These are phyloP conservation scores for Perkinsus marinus DNA, from an alignment of 169 alveolate genomes.

Conservation along the genomic window DNA sequence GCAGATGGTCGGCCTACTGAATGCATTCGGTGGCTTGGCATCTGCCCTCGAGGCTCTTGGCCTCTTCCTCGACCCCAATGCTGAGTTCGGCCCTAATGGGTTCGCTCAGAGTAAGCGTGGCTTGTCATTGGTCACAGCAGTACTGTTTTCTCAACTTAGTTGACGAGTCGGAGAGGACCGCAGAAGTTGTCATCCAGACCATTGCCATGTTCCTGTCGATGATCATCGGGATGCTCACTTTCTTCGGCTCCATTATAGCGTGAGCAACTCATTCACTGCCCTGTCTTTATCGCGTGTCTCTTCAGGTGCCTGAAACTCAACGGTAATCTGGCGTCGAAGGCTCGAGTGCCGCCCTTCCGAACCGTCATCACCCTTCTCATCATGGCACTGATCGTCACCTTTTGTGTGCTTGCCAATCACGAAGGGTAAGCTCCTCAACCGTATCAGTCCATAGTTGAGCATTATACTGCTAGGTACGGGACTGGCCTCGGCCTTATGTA, in stretches of 20 bases:
- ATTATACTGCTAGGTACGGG: conserved; percentile 22
- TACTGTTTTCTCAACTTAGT: conserved; percentile 59
- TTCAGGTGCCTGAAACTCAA: background rate
- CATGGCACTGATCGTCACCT: background rate
- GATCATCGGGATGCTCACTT: conserved; percentile 26
- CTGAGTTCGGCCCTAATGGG: background rate
- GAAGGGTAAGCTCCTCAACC: background rate
- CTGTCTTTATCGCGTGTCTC: background rate
- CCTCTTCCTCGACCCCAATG: conserved; percentile 36
- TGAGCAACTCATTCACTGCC: background rate
- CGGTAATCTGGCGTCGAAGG: background rate
- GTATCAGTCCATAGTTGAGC: background rate
- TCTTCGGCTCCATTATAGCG: background rate
- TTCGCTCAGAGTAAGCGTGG: conserved; percentile 26
- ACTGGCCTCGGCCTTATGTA: background rate
- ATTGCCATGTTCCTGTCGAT: conserved; percentile 41
- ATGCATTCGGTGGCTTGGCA: conserved; percentile 71
- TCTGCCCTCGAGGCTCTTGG: conserved; percentile 45
- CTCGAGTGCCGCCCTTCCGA: conserved; percentile 1
- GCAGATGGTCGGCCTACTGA: conserved; percentile 70
- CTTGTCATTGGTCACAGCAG: conserved; percentile 50
- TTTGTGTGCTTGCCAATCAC: background rate
- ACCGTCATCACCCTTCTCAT: conserved; percentile 15
- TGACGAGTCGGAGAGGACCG: conserved; percentile 69
- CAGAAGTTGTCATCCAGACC: conserved; percentile 54